These are phyloP conservation scores for Penicillium sp. DNA, from an alignment of 2,329 filamentous ascomycete species.

Conservation along the genomic window DNA sequence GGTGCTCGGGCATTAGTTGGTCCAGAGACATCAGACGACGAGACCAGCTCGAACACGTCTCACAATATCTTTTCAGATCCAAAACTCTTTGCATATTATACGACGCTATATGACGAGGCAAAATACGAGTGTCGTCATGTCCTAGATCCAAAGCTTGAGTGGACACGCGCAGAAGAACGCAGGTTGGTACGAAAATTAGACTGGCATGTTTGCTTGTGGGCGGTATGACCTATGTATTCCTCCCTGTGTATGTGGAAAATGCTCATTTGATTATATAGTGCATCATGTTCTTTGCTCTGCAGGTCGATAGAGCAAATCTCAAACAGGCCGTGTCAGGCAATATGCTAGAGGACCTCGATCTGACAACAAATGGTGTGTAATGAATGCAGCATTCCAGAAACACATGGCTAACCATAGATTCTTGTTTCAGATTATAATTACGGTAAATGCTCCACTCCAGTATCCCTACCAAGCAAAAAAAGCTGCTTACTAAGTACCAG, in stretches of 20 bases:
- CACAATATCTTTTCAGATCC: not conserved
- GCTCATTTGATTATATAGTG: not conserved
- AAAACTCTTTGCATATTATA: not conserved
- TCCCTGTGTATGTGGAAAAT: not conserved
- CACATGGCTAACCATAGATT: not conserved
- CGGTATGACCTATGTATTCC: slow-evolving; percentile 20
- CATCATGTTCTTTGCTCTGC: slow-evolving; percentile 3
- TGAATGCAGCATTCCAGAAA: not conserved
- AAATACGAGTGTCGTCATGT: slow-evolving; percentile 46
- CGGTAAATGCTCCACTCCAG: not conserved
- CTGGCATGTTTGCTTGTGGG: not conserved
- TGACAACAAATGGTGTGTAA: slow-evolving; percentile 2
- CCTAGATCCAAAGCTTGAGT: slow-evolving; percentile 45
- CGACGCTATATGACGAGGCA: not conserved
- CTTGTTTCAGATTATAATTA: not conserved
- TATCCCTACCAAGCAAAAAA: not conserved
- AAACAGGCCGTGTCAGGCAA: slow-evolving; percentile 3
- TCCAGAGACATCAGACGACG: not conserved
- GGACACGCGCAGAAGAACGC: slow-evolving; percentile 42
- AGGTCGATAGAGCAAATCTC: slow-evolving; percentile 8
- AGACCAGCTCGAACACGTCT: not conserved
- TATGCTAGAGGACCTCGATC: not conserved
- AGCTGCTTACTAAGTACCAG: slow-evolving; percentile 39
- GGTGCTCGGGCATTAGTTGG: not conserved
- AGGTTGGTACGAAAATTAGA: slow-evolving; percentile 28